A percentile compares a stretch with the other conserved stretches of the same genome.
These are phyloP conservation scores for Bertia moriformis DNA, from an alignment of 2,329 filamentous ascomycete genomes.

Conservation along the genomic window DNA sequence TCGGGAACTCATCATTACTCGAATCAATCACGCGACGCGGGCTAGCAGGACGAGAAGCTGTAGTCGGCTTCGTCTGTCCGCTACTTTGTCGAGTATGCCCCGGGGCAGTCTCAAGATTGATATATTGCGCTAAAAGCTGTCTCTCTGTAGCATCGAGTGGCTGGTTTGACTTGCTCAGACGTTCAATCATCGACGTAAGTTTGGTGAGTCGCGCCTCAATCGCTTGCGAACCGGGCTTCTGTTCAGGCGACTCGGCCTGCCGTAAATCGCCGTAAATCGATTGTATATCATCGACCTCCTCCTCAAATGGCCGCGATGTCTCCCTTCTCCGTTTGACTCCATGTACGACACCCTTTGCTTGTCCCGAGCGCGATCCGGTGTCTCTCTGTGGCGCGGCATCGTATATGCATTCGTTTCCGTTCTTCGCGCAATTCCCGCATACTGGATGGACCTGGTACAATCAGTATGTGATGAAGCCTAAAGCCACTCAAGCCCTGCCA, in stretches of 20 bases:
- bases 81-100: background rate
- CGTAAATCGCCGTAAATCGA: constrained; percentile 13
- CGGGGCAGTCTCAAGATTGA: background rate
- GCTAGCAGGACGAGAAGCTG: constrained; percentile 12
- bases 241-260: constrained; percentile 7
- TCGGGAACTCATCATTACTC: constrained; percentile 22
- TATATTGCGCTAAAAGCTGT: background rate
- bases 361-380: constrained; percentile 4
- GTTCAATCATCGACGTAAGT: constrained; percentile 25
- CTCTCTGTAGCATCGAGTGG: constrained; percentile 3
- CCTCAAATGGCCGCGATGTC: constrained; percentile 11
- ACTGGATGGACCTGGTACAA: constrained; percentile 20
- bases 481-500: background rate
- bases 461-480: background rate
- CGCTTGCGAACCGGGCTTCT: constrained; percentile 15
- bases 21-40: constrained; percentile 16
- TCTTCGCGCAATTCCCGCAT: constrained; percentile 27
- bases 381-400: constrained; percentile 15
- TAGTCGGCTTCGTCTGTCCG: constrained; percentile 9
- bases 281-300: constrained; percentile 15
- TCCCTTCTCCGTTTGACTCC: constrained; percentile 19
- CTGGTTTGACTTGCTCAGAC: constrained; percentile 17
- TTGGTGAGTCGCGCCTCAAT: constrained; percentile 25
- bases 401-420: constrained; percentile 23
- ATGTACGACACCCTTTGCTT: constrained; percentile 7